These are phyloP conservation scores for Solanum stenotomum DNA, from an alignment of 257 asterid species.

Conservation along the genomic window DNA sequence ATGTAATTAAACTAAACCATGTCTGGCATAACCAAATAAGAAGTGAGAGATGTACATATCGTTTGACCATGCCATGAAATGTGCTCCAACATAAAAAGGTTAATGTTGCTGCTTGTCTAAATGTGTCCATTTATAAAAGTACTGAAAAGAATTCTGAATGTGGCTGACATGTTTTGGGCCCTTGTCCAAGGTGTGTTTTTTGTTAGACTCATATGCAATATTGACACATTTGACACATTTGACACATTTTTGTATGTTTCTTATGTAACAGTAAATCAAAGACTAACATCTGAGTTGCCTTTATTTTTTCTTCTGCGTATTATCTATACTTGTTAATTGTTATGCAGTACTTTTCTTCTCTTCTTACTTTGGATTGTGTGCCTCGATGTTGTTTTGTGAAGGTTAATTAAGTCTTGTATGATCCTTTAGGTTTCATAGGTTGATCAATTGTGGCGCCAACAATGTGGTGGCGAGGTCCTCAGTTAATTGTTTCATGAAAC, in stretches of 20 bases:
- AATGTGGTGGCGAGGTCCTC: constrained; percentile 22
- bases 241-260: background rate
- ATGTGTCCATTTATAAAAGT: background rate
- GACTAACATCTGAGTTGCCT: background rate
- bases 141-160: background rate
- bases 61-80: background rate
- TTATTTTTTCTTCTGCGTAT: background rate
- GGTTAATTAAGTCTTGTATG: background rate
- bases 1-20: background rate
- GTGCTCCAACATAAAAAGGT: background rate
- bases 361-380: background rate
- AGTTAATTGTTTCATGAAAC: constrained; percentile 15
- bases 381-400: constrained; percentile 8
- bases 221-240: background rate
- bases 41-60: background rate
- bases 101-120: background rate
- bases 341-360: background rate
- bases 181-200: background rate
- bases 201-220: background rate
- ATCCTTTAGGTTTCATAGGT: constrained; percentile 73
- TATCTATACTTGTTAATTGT: background rate
- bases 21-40: background rate
- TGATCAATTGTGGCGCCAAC: constrained; percentile 36
- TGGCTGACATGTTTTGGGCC: background rate
- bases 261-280: background rate